Base-by-base conservation (phyloP, 2,329 filamentous ascomycete genomes). In the Intubia oerlemansii region DNA sequence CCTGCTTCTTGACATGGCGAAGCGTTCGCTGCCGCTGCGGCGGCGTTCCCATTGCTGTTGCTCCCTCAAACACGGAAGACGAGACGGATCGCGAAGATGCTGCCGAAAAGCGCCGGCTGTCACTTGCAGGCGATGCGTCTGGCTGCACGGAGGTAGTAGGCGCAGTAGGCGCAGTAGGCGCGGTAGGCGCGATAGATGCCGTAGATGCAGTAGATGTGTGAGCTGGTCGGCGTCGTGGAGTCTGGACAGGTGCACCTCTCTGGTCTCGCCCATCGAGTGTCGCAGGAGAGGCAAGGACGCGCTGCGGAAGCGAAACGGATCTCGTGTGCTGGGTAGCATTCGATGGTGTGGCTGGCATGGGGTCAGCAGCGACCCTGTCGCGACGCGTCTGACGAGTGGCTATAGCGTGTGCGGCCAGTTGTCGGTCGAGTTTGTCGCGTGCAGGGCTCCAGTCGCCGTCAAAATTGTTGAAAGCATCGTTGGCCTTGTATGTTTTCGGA, bases 1-100 rank as follows among this genome's bases (percentile, higher is more conserved):
- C 46, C 24, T 64, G 58, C 40, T 72, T 73, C 38, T 56, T 62
- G 9, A 69, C 59, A 42, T 74, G 68, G 5, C 69, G 59, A 33
- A 75, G 45, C 7, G 66, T 73, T 39, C 59, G 58, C 32, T 51
- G 56, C 25, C 54, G 54, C 29, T 52, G 56, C 10, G 56, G 53
- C 18, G 51, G 46, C 2, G 49, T 48, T 24, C 66, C 59, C n/a
- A 71, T 50, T n/a, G n/a, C n/a, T n/a, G n/a, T n/a, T n/a, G n/a
- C 53, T 4, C 64, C 65, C 41, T 66, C 66, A 8, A 71, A 53
- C 4, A 69, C 52, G 0, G 64, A 64, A 11, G 66, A 69, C 3
- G 54, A 50, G 1, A 52, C 56, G 12, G 66, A 70, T 32, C 50
- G 59, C 2, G 54, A 55, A 6, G 66, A 71, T 40, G 63, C 54